phyloP scores from a whole-genome alignment of 225 moss, liverwort and hornwort genomes.

The Takakia lepidozioides region DNA sequence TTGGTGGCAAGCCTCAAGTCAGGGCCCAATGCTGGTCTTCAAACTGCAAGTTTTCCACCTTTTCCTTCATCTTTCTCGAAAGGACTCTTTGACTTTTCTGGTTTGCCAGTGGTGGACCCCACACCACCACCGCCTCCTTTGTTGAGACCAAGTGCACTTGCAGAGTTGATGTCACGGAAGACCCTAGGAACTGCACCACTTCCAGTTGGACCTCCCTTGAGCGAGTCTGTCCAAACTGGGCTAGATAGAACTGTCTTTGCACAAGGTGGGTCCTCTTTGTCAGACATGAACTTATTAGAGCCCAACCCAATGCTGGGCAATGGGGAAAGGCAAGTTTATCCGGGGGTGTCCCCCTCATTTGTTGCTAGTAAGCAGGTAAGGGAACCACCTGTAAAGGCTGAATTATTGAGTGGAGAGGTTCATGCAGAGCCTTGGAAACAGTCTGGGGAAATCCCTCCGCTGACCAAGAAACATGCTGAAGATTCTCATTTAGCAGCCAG shows the following conservation, averaged over 20 bases:
- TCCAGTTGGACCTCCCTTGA: conserved; percentile 24
- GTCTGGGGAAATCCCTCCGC: conserved; percentile 5
- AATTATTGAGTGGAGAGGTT: conserved; percentile 8
- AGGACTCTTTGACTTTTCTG: conserved; percentile 56
- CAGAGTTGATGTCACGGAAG: conserved; percentile 61
- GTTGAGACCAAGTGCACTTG: conserved; percentile 49
- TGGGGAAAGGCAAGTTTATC: conserved; percentile 6
- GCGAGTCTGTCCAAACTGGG: conserved; percentile 16
- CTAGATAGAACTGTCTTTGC: conserved; percentile 17
- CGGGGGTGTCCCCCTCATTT: conserved; percentile 12
- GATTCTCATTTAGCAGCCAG: no score
- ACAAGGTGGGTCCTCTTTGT: conserved; percentile 11
- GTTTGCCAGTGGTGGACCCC: conserved; percentile 51
- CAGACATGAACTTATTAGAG: background rate
- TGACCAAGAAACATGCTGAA: conserved; percentile 8
- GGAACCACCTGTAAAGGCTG: conserved; percentile 3
- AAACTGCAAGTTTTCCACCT: conserved; percentile 16
- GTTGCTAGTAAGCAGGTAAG: conserved; percentile 6
- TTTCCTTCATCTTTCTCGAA: conserved; percentile 21
- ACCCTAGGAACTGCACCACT: conserved; percentile 32
- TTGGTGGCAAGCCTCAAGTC: conserved; percentile 19
- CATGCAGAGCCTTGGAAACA: conserved; percentile 5
- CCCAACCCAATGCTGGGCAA: conserved; percentile 5
- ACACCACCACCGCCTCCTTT: conserved; percentile 24
- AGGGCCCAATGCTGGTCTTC: conserved; percentile 14